These are phyloP conservation scores for Vitis amurensis DNA, from an alignment of 164 flowering plant species.

Conservation along the genomic window DNA sequence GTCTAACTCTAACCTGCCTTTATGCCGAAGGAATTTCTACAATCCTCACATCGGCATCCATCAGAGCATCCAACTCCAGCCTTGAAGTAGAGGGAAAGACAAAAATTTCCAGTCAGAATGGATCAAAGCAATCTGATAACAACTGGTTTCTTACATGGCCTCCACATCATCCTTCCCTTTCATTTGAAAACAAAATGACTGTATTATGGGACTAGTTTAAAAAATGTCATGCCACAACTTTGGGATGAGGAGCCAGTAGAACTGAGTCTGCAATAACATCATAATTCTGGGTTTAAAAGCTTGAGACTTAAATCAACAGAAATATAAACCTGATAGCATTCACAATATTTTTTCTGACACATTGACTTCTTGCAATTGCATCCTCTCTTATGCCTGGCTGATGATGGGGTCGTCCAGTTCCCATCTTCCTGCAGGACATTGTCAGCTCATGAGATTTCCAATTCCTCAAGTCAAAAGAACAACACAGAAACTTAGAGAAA, in stretches of 20 bases:
- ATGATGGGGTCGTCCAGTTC: not conserved
- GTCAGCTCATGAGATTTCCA: not conserved
- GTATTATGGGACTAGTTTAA: no score
- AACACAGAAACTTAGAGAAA: not conserved
- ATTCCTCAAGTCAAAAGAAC: not conserved
- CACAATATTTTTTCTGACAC: slow-evolving; percentile 24
- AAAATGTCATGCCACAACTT: no score
- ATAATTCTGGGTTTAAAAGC: no score
- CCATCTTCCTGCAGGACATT: not conserved
- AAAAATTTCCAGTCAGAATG: not conserved
- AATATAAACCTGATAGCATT: slow-evolving; percentile 21
- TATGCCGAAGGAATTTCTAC: slow-evolving; percentile 9
- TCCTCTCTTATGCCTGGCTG: slow-evolving; percentile 20
- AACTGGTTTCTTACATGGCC: no score
- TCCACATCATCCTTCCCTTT: no score
- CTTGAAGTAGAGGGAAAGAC: not conserved
- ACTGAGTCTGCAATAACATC: no score
- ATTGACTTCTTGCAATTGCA: slow-evolving; percentile 24
- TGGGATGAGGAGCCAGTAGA: no score
- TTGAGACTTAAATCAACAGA: not conserved
- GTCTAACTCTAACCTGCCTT: slow-evolving; percentile 6
- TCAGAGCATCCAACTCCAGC: slow-evolving; percentile 16
- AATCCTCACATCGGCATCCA: slow-evolving; percentile 16
- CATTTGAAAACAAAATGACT: no score
- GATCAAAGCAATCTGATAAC: not conserved